Conservation (phyloP, 768 basidiomycete genomes). For the Leucosporidium scottii region DNA sequence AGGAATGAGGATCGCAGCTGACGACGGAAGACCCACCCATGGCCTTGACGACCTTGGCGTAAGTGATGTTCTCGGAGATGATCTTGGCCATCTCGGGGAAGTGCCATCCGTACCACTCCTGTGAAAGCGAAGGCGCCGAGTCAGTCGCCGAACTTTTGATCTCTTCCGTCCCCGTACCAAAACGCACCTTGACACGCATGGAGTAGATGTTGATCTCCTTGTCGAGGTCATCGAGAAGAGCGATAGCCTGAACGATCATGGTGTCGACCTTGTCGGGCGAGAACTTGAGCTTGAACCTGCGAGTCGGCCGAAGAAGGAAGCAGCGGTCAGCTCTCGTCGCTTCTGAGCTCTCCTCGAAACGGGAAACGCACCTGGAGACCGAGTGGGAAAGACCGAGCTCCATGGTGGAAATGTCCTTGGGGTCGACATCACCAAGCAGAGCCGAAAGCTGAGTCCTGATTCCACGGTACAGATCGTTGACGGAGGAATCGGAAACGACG, state of each 20-base stretch:
- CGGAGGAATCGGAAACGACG: conserved; percentile 57
- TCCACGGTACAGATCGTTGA: conserved; percentile 85
- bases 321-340: no score
- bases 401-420: conserved; percentile 70
- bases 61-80: conserved; percentile 91
- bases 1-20: background rate
- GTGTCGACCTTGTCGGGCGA: conserved; percentile 99
- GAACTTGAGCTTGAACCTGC: conserved; percentile 96
- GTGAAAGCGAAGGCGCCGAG: background rate
- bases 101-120: conserved; percentile 99
- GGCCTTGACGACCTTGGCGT: conserved; percentile 81
- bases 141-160: conserved; percentile 1
- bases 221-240: conserved; percentile 95
- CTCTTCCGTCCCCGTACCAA: conserved; percentile 5
- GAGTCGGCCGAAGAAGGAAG: background rate
- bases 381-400: conserved; percentile 95
- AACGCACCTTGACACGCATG: conserved; percentile 89
- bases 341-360: background rate
- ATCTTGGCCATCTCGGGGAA: conserved; percentile 99
- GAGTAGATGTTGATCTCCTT: conserved; percentile 99
- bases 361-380: conserved; percentile 63
- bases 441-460: conserved; percentile 81
- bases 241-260: conserved; percentile 98
- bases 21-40: conserved; percentile 58
- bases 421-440: conserved; percentile 82